Base-by-base conservation (phyloP, 148 eudicot species). In the Vaccinium corymbosum region DNA sequence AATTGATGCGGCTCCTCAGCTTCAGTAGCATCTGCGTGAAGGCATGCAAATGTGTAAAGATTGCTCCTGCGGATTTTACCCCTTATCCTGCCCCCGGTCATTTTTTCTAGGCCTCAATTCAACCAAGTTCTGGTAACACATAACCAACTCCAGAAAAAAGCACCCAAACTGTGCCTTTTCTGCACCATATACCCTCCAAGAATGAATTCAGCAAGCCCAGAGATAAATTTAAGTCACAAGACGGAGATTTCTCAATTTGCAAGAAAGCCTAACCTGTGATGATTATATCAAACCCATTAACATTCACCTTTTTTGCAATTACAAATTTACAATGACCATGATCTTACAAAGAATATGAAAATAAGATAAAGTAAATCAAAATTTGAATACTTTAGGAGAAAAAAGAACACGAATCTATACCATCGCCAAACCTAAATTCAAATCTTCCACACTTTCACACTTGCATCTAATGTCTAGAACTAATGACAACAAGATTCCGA, bases 41-140 rank as follows among this genome's bases (percentile, higher is more conserved):
- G 66, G 82, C 98, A 95, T 20, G 88, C 86, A 79, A 95, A 95
- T 83, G 98, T 94, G 73, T 95, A 93, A 51, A 95, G 92, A 89
- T 85, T 79, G 85, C 97, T 95, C 81, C 89, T 89, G 57, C 91
- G 88, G 10, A 95, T 50, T 89, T 87, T 94, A 1, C 91, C 95
- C 89, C 94, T 91, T 64, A 94, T 92, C 85, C 91, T 93, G 50
- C 94, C 95, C 86, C 86, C 73, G 29, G 97, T 86, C 96, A 93
- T 93, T 76, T 82, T 83, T 84, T 76, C 51, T 20, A 72, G 80
- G 57, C 78, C 61, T 81, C 78, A 83, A 84, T 70, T 89, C 89
- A 87, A 86, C 51, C 27, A 20, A 74, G 22, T 29, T 49, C 76
- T n/a, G 62, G 32, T 81, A 64, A 61, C 75, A 51, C 19, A 85